phyloP scores from a whole-genome alignment of 2,329 filamentous ascomycete species.

The Fusarium haematococcum region DNA sequence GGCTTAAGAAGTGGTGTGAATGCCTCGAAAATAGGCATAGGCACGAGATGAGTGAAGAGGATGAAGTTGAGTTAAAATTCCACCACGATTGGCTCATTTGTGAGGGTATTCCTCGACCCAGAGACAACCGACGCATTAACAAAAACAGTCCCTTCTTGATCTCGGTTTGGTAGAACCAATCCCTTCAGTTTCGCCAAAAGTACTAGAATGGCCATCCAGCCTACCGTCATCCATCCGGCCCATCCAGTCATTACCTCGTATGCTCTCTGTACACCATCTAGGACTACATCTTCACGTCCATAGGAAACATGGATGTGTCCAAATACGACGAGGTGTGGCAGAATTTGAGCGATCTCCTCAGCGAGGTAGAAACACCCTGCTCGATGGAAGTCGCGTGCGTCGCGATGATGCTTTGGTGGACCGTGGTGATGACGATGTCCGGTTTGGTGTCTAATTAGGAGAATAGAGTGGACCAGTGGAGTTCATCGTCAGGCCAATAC shows the following conservation, averaged over 20 bases:
- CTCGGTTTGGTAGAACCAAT: neutral
- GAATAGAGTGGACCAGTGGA: slow-evolving; percentile 26
- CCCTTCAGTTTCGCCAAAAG: slow-evolving; percentile 5
- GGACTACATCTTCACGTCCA: slow-evolving; percentile 35
- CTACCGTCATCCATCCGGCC: slow-evolving; percentile 35
- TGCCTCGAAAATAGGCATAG: neutral
- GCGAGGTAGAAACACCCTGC: slow-evolving; percentile 40
- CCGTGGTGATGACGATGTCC: slow-evolving; percentile 43
- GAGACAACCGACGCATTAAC: slow-evolving; percentile 30
- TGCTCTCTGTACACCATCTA: slow-evolving; percentile 29
- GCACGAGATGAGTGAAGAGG: neutral
- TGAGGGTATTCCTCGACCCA: slow-evolving; percentile 13
- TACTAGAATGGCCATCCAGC: slow-evolving; percentile 31
- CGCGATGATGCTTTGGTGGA: slow-evolving; percentile 41
- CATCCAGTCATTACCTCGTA: slow-evolving; percentile 38
- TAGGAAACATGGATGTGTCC: slow-evolving; percentile 42
- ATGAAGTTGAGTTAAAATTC: neutral
- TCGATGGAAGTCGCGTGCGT: slow-evolving; percentile 38
- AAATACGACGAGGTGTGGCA: slow-evolving; percentile 37
- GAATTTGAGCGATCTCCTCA: slow-evolving; percentile 27
- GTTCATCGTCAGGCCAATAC: slow-evolving; percentile 27
- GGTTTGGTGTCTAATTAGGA: neutral
- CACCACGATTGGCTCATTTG: slow-evolving; percentile 17
- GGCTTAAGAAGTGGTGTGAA: fast-evolving
- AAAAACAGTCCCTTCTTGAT: neutral